A percentile compares a stretch with the other conserved stretches of the same genome.
These are phyloP conservation scores for Huntiella decipiens DNA, from an alignment of 2,329 filamentous ascomycete species.

Conservation along the genomic window DNA sequence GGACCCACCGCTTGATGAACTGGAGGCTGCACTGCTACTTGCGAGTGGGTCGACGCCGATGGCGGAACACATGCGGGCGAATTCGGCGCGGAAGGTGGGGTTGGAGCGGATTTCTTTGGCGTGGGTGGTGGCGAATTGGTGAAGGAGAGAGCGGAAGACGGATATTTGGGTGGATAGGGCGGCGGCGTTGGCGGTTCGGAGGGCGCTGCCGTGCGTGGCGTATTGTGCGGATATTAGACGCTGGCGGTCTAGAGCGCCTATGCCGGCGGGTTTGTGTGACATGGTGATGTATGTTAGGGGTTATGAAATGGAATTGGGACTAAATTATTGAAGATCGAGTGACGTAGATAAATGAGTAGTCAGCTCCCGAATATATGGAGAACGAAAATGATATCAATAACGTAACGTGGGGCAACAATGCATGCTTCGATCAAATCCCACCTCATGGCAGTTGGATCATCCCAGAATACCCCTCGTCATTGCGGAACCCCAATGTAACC, in stretches of 20 bases:
- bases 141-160: slow-evolving; percentile 85
- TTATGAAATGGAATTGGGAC: not conserved
- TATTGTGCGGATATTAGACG: slow-evolving; percentile 76
- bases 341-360: not conserved
- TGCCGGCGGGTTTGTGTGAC: slow-evolving; percentile 74
- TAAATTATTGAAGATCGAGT: not conserved
- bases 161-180: slow-evolving; percentile 84
- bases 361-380: not conserved
- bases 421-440: not conserved
- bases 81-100: slow-evolving; percentile 86
- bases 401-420: slow-evolving; percentile 6
- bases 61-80: slow-evolving; percentile 93
- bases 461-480: slow-evolving; percentile 6
- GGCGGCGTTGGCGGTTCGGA: slow-evolving; percentile 68
- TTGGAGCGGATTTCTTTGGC: slow-evolving; percentile 91
- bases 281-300: not conserved
- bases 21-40: slow-evolving; percentile 17
- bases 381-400: not conserved
- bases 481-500: slow-evolving; percentile 7
- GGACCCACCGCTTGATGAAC: slow-evolving; percentile 34
- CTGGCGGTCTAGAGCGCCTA: slow-evolving; percentile 75
- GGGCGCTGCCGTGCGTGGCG: slow-evolving; percentile 68
- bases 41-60: slow-evolving; percentile 92
- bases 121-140: slow-evolving; percentile 90
- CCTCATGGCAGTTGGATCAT: not conserved